Base-by-base conservation (phyloP, 371 early-diverging fungal genomes). In the Actinomortierella wolfii region DNA sequence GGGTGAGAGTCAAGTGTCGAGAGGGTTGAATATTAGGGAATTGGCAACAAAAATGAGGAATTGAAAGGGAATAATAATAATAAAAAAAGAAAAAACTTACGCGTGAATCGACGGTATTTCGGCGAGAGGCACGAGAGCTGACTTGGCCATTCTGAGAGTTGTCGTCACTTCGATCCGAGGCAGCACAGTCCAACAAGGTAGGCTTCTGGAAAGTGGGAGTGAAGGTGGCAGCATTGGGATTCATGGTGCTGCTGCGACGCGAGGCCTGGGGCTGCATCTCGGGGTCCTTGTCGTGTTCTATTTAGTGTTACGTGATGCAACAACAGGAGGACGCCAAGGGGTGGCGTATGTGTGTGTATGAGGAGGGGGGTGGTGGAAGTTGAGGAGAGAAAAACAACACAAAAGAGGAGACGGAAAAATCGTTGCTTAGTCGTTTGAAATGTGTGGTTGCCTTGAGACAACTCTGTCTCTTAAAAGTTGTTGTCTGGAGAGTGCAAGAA, bases 221-320 rank as follows among this genome's bases (percentile, higher is more conserved):
- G 46, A 69, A 64, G 4, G 69, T 51, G 41, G 68, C 69, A 3
- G 69, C 69, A 34, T 56, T 41, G 29, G 69, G 69, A 28, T 69
- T 69, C 69, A 69, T 69, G 46, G 64, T 69, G 24, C 57, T 64
- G 39, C 69, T 56, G 50, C 59, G 53, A 48, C 54, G 54, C 41
- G 57, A 61, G 52, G 57, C 59, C 63, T 58, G 59, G 46, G 54
- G 50, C 53, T 58, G 59, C 34, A 51, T 49, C 40, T 59, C 59
- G 17, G 54, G 21, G 41, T 51, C 58, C 21, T 47, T 21, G 47
- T 47, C 47, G 18, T 34, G 24, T 20, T 34, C 34, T 47, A 24
- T 47, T n/a, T 34, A 11, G 4, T 45, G 0, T 7, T 48, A 18
- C 25, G 48, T 47, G 17, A 14, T 15, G 41, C 21, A 25, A 57